Evolutionary conservation across 192 early-diverging fungal genomes (phyloP).

Genomic region (Linderina pennispora): DNA sequence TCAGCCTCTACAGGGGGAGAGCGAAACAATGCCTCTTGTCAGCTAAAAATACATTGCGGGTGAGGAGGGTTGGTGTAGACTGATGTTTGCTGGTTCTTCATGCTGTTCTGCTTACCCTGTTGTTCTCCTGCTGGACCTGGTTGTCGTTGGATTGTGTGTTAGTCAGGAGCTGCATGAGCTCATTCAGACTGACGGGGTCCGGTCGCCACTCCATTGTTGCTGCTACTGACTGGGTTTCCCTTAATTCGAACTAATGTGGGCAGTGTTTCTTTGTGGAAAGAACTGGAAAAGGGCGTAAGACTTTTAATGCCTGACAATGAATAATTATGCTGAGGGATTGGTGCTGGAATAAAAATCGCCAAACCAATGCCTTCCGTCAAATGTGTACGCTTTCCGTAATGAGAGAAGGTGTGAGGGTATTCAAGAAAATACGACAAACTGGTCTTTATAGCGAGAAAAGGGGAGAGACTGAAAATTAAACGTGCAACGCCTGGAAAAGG

Average conservation of each 20-base stretch:
- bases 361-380: no score
- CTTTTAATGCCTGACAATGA: no score
- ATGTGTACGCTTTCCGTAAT: no score
- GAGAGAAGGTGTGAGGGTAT: no score
- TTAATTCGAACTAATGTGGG: background rate
- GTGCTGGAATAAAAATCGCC: no score
- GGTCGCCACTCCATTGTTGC: conserved; percentile 64
- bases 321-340: no score
- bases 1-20: conserved; percentile 54
- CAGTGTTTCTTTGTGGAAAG: background rate
- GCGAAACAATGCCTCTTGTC: conserved; percentile 1
- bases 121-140: conserved; percentile 60
- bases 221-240: background rate
- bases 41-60: background rate
- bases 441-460: no score
- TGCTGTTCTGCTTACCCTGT: conserved; percentile 76
- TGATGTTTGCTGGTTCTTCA: no score
- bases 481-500: no score
- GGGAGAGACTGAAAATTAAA: no score
- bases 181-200: conserved; percentile 66
- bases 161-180: conserved; percentile 69
- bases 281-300: conserved; percentile 1
- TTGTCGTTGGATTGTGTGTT: conserved; percentile 69
- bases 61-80: no score
- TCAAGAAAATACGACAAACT: no score